A percentile compares a stretch with the other conserved stretches of the same genome.
phyloP scores from a whole-genome alignment of 306 rosid species.

The Oxytropis ochrocephala region DNA sequence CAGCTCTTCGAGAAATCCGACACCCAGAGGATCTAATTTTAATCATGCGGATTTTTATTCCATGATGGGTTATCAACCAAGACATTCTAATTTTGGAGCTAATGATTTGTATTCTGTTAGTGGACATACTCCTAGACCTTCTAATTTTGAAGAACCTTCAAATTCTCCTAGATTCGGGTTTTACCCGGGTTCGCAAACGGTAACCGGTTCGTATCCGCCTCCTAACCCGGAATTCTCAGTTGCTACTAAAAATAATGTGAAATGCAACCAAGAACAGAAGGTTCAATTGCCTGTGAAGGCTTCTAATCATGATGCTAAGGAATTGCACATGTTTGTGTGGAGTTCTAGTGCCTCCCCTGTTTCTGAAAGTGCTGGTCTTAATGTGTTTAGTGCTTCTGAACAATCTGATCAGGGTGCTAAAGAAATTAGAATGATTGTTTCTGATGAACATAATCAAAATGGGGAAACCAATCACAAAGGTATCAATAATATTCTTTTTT shows the following conservation, averaged over 20 bases:
- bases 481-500: neutral
- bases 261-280: neutral
- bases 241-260: neutral
- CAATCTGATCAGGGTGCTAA: constrained; percentile 81
- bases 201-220: constrained; percentile 49
- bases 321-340: constrained; percentile 91
- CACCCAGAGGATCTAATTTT: too few relatives aligned
- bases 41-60: too few relatives aligned
- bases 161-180: constrained; percentile 54
- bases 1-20: too few relatives aligned
- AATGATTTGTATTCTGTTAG: constrained; percentile 72
- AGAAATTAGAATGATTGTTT: constrained; percentile 82
- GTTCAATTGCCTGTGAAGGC: neutral
- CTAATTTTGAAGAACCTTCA: constrained; percentile 65
- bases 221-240: constrained; percentile 78
- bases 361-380: constrained; percentile 61
- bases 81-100: constrained; percentile 64
- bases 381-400: constrained; percentile 50
- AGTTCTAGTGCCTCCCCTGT: constrained; percentile 80
- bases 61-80: constrained; percentile 64
- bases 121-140: constrained; percentile 81
- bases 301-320: constrained; percentile 53
- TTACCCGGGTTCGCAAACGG: too few relatives aligned
- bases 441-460: constrained; percentile 63
- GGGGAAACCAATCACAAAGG: constrained; percentile 57